These are phyloP conservation scores for Solanum rostratum DNA, from an alignment of 257 asterid genomes.

Conservation along the genomic window DNA sequence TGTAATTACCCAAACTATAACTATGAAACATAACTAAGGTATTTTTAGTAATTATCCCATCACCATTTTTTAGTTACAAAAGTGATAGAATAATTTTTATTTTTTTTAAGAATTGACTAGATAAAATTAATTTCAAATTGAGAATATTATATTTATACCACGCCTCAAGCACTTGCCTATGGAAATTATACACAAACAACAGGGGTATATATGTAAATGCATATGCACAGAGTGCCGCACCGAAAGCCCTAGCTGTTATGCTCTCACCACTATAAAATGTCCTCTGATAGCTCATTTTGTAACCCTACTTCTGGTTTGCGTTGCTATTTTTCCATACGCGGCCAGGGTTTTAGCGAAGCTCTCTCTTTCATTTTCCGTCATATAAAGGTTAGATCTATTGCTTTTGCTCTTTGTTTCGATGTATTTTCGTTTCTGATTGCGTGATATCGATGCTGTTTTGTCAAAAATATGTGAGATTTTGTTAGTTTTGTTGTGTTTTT, in stretches of 20 bases:
- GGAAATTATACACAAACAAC: background rate
- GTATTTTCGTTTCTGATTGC: background rate
- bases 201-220: background rate
- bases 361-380: background rate
- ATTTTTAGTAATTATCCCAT: background rate
- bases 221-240: background rate
- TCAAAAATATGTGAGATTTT: too few species aligned
- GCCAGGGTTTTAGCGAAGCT: background rate
- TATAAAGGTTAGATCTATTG: background rate
- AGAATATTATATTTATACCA: background rate
- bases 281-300: background rate
- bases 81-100: too few species aligned
- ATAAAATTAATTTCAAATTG: too few species aligned
- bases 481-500: too few species aligned
- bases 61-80: too few species aligned
- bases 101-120: too few species aligned
- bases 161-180: background rate
- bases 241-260: background rate
- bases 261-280: background rate
- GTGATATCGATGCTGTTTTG: too few species aligned
- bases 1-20: too few species aligned
- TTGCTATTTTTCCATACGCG: background rate
- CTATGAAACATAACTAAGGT: too few species aligned
- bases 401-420: background rate
- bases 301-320: background rate